Evolutionary conservation across 139 green algal species (phyloP), one percentile per base, ranked within the genome.

Genomic region (Mesotaenium endlicherianum): DNA sequence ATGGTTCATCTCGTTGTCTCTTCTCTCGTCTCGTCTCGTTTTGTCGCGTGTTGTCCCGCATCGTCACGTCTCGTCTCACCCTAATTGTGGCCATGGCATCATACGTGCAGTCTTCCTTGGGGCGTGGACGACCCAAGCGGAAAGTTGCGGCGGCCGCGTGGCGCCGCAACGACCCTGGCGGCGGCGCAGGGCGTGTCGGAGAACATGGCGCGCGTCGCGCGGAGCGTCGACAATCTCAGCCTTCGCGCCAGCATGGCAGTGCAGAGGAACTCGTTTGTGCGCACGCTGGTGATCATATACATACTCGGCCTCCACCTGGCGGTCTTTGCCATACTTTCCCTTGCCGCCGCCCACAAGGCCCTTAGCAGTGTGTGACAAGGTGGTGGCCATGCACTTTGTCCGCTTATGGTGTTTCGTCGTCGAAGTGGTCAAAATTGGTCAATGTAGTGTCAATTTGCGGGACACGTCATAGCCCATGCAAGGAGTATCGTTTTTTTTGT

Each of bases 271-370:
- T 75, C 75, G 50, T 42, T 82, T 41, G 31, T 79, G 38, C 59
- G 75, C 26, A 45, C 75, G 50, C 75, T 82, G 11, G 60, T 76
- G 16, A 43, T 76, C 17, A 43, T 39, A 8, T 82, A 82, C 11
- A 43, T 82, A 47, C 50, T 82, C 8, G 75, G 38, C 11, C 53
- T 82, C 38, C 75, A 82, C 60, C 41, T 82, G 30, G 57, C 60
- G 2, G 75, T 76, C 41, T 82, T 82, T 76, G 26, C 44, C 14
- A 76, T 82, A n/a, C 50, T 82, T 14, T 69, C 75, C 30, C 39
- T 75, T 20, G 47, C 57, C n/a, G 34, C 50, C 59, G 44, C 57
- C 41, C 44, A 82, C 5, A 43, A 76, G 5, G 75, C 75, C 16
- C 67, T 82, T 30, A 31, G n/a, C 34, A 80, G 20, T 20, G n/a